Percentiles rank a stretch among this genome's conserved stretches.
Evolutionary conservation across 169 alveolate species (phyloP).

Genomic region (Hepatocystis sp.): DNA sequence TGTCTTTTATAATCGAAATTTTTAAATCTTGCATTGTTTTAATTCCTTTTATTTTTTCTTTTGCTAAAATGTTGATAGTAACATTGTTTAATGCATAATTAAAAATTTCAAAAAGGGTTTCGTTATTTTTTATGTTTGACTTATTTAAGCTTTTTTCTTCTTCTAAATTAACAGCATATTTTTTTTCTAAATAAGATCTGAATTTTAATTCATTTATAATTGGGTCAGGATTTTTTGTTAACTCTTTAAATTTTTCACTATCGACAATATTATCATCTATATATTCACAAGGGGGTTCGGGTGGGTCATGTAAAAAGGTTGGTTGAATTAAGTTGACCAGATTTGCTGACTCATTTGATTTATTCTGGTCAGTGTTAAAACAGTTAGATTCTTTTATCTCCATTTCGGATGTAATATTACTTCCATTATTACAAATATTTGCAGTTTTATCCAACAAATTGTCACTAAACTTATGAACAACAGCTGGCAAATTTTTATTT

Average conservation of each 20-base stretch:
- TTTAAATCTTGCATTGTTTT: conserved; percentile 70
- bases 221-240: conserved; percentile 17
- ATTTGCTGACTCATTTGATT: no score
- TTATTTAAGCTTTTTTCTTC: conserved; percentile 60
- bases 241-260: conserved; percentile 32
- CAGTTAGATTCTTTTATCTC: no score
- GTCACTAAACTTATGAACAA: conserved; percentile 29
- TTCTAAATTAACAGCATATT: conserved; percentile 40
- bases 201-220: conserved; percentile 35
- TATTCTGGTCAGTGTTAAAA: no score
- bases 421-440: no score
- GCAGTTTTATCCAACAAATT: no score
- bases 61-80: conserved; percentile 70
- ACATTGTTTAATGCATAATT: conserved; percentile 68
- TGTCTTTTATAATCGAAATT: conserved; percentile 77
- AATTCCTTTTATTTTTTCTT: conserved; percentile 72
- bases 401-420: no score
- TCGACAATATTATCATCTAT: conserved; percentile 52
- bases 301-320: no score
- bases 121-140: conserved; percentile 37
- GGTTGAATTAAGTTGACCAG: no score
- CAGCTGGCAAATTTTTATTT: conserved; percentile 58
- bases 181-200: conserved; percentile 23
- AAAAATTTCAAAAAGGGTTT: conserved; percentile 30
- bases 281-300: no score